Base-by-base conservation (phyloP, 345 rosid genomes). In the Populus deltoides region DNA sequence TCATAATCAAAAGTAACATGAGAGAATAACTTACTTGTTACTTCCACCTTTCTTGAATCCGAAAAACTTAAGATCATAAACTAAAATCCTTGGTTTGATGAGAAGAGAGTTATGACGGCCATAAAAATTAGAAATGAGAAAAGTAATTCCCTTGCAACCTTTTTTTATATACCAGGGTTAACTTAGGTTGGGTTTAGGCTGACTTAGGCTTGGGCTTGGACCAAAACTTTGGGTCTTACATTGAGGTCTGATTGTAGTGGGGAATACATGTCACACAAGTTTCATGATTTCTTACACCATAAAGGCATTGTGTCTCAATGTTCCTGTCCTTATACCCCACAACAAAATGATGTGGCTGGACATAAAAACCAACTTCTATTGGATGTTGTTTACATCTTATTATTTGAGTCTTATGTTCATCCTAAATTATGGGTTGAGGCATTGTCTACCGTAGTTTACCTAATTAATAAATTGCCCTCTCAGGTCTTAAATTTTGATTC, bases 341-440 rank as follows among this genome's bases (percentile, higher is more conserved):
- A 68, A 22, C 51, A 36, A 38, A 68, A 68, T 68, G 4, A 31
- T 8, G 47, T 68, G 0, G 47, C 1, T 0, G 29, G 39, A 39
- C 1, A 3, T 3, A 68, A 68, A 3, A 22, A 68, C 1, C 0
- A 0, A 1, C 51, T 39, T 6, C 29, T 36, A 35, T 22, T 68
- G 4, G 71, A 68, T 0, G 4, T 39, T 11, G 13, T 41, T 17
- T 0, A 29, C 6, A 9, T 10, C 0, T 68, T 68, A 38, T 10
- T 68, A 3, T 6, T 39, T 22, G 51, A 68, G 3, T 39, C 51
- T 0, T 68, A 4, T 0, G 3, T 55, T 1, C 25, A 1, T 55
- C 0, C 12, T 55, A 8, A 55, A 7, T 22, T 55, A 0, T 22
- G 0, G 55, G 62, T 55, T 8, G 3, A 55, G 25, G 12, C 12